Conservation (phyloP, 352 stramenopile genomes). For the Pythium oligandrum region DNA sequence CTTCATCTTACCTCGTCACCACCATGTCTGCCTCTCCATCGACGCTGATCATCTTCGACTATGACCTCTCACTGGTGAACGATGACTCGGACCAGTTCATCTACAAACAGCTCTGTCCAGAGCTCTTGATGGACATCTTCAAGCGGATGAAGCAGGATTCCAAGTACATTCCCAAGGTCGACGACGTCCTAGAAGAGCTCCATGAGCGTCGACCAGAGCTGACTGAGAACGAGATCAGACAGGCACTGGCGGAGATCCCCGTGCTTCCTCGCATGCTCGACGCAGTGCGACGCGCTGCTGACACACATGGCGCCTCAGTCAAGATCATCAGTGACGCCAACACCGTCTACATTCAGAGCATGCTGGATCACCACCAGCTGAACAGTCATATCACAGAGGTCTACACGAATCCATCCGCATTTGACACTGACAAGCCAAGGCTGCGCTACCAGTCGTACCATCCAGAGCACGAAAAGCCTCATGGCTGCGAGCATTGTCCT, state of each 20-base stretch:
- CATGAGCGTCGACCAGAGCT: conserved; percentile 32
- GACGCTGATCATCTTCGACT: conserved; percentile 71
- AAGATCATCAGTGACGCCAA: conserved; percentile 81
- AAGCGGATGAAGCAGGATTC: conserved; percentile 17
- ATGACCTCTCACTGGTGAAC: conserved; percentile 81
- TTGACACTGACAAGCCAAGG: conserved; percentile 23
- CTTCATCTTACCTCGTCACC: too few relatives aligned
- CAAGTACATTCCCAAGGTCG: conserved; percentile 63
- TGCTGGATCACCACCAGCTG: conserved; percentile 44
- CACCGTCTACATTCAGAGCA: conserved; percentile 74
- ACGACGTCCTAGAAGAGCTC: conserved; percentile 49
- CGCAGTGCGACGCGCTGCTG: conserved; percentile 40
- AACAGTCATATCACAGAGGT: conserved; percentile 32
- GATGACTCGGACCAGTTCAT: conserved; percentile 80
- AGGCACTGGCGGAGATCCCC: conserved; percentile 43
- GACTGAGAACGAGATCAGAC: conserved; percentile 27
- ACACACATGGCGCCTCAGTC: conserved; percentile 33
- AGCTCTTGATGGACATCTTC: conserved; percentile 37
- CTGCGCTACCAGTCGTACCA: conserved; percentile 59
- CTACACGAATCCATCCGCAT: conserved; percentile 50
- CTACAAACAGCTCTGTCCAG: conserved; percentile 59
- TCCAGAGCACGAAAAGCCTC: conserved; percentile 21
- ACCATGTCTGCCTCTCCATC: background rate
- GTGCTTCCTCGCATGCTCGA: conserved; percentile 68
- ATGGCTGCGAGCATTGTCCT: conserved; percentile 55